These are phyloP conservation scores for Perkinsela sp. DNA, from an alignment of 208 protist species.

Conservation along the genomic window DNA sequence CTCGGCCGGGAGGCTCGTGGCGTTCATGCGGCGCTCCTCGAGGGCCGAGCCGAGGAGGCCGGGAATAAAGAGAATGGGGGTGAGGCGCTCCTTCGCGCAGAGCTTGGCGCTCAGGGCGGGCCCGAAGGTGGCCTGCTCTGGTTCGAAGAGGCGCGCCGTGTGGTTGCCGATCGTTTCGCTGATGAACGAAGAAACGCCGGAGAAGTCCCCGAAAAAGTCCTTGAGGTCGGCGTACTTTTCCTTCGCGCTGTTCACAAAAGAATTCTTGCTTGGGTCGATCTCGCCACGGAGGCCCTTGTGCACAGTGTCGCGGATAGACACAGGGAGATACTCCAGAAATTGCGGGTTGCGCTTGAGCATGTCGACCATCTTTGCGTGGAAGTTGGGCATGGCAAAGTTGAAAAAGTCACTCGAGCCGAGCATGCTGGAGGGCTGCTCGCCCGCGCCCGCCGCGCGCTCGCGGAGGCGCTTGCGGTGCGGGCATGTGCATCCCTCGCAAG, in stretches of 20 bases:
- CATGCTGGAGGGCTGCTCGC: too few species aligned
- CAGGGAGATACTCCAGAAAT: not conserved
- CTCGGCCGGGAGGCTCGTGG: not conserved
- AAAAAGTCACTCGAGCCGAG: too few species aligned
- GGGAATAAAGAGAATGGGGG: not conserved
- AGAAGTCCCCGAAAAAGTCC: not conserved
- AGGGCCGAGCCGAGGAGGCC: not conserved
- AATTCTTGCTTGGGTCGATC: not conserved
- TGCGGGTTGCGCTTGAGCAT: not conserved
- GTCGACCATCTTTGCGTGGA: not conserved
- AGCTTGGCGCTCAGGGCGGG: not conserved
- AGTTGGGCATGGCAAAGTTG: too few species aligned
- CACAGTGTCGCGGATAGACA: not conserved
- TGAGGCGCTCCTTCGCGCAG: not conserved
- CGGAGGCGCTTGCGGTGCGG: too few species aligned
- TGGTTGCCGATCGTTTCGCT: too few species aligned
- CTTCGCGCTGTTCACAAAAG: not conserved
- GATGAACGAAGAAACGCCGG: not conserved
- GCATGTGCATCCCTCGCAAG: too few species aligned
- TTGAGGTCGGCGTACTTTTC: not conserved
- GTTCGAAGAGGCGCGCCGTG: not conserved
- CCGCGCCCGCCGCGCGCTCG: too few species aligned
- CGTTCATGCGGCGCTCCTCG: not conserved
- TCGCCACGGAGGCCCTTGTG: not conserved
- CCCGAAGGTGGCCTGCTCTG: not conserved